Evolutionary conservation across 352 stramenopile genomes (phyloP), one percentile per base, ranked within the genome.

Genomic region (Globisporangium cederbergense): DNA sequence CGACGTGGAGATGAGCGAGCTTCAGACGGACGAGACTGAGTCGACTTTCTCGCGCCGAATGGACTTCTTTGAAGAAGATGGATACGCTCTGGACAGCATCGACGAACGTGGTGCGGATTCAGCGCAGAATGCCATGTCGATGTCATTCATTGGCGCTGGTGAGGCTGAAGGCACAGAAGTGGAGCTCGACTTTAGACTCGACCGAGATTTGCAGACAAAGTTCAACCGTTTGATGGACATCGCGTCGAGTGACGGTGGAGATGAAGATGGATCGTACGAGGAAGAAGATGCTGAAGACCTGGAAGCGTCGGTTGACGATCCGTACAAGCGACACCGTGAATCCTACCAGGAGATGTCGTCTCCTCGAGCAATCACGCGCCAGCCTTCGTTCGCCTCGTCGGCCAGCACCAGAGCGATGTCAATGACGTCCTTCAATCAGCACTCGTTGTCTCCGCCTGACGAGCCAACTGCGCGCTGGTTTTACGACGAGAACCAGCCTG

Each of bases 401-500:
- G 60, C 82, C 49, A 89, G 73, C 54, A 90, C 65, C 64, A 77
- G 74, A 36, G 64, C 65, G 7, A 59, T 72, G n/a, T 75, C 72
- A 59, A 73, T 71, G 3, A 77, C 80, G 0, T 86, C 76, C 13
- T 77, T 83, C 61, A 67, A 71, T 14, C 70, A 74, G 4, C 66
- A 76, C 25, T 74, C 79, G 10, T 55, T 79, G 6, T 92, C 85
- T 43, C 81, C 82, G 30, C 80, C 79, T 11, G 83, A 91, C 47
- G 80, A 94, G 16, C 83, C 83, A 28, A 91, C 77, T 1, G 86
- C 86, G 14, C 79, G 86, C 0, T 94, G 86, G 86, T 94, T 90
- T 46, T 91, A 92, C 55, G 86, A 94, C 61, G 83, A 90, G 13
- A 58, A 68, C 3, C 36, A 60, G 13, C 66, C 61, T 2, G 71